Evolutionary conservation across 495 filamentous ascomycete genomes (phyloP), one percentile per base, ranked within the genome.

Genomic region (Podospora fimiseda): DNA sequence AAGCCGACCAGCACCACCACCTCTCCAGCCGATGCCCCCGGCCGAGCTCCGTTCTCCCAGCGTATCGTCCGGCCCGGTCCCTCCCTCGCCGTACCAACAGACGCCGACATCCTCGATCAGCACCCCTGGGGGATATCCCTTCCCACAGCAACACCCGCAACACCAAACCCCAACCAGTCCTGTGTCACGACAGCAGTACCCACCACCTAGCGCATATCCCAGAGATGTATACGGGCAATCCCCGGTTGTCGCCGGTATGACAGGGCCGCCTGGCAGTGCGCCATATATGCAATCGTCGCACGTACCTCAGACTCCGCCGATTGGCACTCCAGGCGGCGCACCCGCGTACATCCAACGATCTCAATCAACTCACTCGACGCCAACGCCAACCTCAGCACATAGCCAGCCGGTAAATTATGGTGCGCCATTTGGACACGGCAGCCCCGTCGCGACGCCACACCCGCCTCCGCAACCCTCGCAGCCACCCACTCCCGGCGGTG

Each of bases 351-450:
- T 53, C 13, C 70, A 75, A 51, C 64, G 69, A 55, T 73, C 74
- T 22, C 73, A 71, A 45, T 74, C 73, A 14, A 73, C 74, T 13
- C 72, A 78, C 36, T 79, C 73, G n/a, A 75, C 73, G 15, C 68
- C 80, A 19, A 82, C 80, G 15, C 78, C 80, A 19, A 79, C 77
- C 1, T 82, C 80, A 18, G 73, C 76, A 14, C 77, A 80, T 23
- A 74, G 76, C 61, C 80, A 80, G 60, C 68, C 70, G 18, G 63
- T 64, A 22, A 68, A 76, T 9, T 79, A 75, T 50, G 72, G 71
- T 15, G 60, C 67, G 38, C 70, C 76, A 27, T 78, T 73, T 49
- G 59, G 61, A 7, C 79, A 79, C 47, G 75, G 75, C 23, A 83
- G 80, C 52, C 81, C 81, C 18, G 63, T 78, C n/a, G 64, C 73